Percentiles rank a stretch among this genome's conserved stretches.
Evolutionary conservation across 2,329 filamentous ascomycete genomes (phyloP).

Genomic region (Dactylonectria macrodidyma): DNA sequence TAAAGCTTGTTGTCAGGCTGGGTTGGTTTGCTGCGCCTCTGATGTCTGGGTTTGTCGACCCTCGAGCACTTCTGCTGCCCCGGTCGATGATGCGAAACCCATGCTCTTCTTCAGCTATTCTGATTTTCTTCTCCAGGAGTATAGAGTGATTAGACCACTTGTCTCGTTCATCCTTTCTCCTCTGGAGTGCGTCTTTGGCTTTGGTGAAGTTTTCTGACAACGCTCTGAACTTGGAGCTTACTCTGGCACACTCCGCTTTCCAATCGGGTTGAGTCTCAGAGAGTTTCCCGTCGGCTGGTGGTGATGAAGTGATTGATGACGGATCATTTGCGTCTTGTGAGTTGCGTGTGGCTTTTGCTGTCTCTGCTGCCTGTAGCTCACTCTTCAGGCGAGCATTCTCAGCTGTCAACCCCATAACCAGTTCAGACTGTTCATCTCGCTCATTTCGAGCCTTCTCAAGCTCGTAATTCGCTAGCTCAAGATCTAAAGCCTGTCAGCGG

Average conservation of each 20-base stretch:
- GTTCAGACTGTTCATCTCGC: constrained; percentile 34
- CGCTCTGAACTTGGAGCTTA: constrained; percentile 58
- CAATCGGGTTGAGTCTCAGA: constrained; percentile 39
- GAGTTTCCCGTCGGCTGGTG: constrained; percentile 13
- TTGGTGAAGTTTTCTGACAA: constrained; percentile 59
- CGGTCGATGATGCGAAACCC: constrained; percentile 50
- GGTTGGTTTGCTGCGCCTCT: constrained; percentile 29
- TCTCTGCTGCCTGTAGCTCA: constrained; percentile 29
- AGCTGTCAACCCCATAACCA: constrained; percentile 25
- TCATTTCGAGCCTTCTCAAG: constrained; percentile 48
- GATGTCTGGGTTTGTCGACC: constrained; percentile 22
- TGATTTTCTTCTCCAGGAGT: constrained; percentile 60
- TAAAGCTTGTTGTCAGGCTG: constrained; percentile 39
- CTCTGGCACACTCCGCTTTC: constrained; percentile 53
- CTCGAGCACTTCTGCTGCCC: constrained; percentile 29
- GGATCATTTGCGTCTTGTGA: constrained; percentile 4
- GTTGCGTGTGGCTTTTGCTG: constrained; percentile 11
- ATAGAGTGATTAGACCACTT: constrained; percentile 63
- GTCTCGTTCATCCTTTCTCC: constrained; percentile 59
- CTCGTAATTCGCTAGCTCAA: constrained; percentile 60
- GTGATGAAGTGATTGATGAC: neutral
- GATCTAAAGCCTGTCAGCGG: constrained; percentile 39
- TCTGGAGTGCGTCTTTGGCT: constrained; percentile 56
- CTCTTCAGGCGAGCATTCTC: constrained; percentile 42
- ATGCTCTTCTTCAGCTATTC: constrained; percentile 58